Conservation (phyloP, 331 rosid genomes). For the Malus hybrid region DNA sequence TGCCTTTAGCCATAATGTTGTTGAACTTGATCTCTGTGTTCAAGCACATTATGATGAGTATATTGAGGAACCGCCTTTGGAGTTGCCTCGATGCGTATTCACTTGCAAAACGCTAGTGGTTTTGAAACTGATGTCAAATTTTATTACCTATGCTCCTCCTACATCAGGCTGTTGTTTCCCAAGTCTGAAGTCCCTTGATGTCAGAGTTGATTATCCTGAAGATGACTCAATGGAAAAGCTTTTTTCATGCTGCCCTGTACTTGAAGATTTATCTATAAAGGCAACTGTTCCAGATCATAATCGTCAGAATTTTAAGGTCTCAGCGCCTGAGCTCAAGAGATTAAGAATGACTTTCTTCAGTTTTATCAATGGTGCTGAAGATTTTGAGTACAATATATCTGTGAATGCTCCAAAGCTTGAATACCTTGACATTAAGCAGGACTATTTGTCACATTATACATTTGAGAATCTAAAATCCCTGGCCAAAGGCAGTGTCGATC, state of each 20-base stretch:
- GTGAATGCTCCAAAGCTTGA: background rate
- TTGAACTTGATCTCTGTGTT: constrained; percentile 1
- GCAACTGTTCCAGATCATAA: background rate
- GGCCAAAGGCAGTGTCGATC: background rate
- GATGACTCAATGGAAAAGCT: background rate
- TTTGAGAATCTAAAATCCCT: background rate
- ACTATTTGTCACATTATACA: background rate
- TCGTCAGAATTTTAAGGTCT: background rate
- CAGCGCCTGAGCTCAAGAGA: background rate
- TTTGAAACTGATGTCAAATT: background rate
- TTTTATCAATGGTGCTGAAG: background rate
- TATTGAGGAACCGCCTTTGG: no score
- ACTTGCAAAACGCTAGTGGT: background rate
- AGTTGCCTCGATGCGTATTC: constrained; percentile 1
- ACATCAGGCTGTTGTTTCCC: background rate
- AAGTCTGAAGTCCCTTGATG: background rate
- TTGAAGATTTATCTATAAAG: background rate
- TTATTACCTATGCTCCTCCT: constrained; percentile 1
- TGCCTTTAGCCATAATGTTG: background rate
- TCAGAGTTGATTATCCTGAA: background rate
- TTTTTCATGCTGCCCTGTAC: background rate
- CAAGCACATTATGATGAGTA: background rate
- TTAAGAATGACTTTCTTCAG: background rate
- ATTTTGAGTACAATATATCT: background rate
- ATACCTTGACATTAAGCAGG: background rate